A percentile compares a stretch with the other conserved stretches of the same genome.
Conservation (phyloP, 1,284 basidiomycete species). For the Naganishia sp. region DNA sequence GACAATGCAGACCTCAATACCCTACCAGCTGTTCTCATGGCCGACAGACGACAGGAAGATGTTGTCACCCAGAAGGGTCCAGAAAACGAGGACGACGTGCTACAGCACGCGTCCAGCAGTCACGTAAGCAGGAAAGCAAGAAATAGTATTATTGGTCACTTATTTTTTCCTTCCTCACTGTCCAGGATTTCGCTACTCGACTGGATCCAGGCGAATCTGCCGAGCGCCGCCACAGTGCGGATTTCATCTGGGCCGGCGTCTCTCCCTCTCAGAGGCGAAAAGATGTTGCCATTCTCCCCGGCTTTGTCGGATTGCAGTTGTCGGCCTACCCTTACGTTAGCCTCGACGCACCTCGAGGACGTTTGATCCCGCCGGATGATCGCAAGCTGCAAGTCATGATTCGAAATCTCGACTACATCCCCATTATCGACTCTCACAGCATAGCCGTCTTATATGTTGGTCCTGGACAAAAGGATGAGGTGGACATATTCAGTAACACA, state of each 20-base stretch:
- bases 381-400: constrained; percentile 58
- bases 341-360: constrained; percentile 47
- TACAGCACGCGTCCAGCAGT: constrained; percentile 6
- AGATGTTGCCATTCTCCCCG: constrained; percentile 79
- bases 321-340: constrained; percentile 70
- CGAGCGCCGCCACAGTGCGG: constrained; percentile 15
- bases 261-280: constrained; percentile 85
- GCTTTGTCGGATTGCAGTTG: constrained; percentile 82
- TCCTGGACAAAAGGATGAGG: constrained; percentile 80
- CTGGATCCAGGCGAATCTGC: constrained; percentile 1
- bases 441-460: constrained; percentile 96
- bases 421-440: constrained; percentile 97
- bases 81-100: neutral
- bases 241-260: constrained; percentile 76
- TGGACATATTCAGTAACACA: constrained; percentile 83
- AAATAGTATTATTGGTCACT: too few species aligned
- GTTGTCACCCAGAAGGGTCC: constrained; percentile 32
- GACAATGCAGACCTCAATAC: constrained; percentile 72
- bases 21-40: constrained; percentile 69
- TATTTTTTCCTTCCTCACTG: neutral
- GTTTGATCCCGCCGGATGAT: constrained; percentile 58
- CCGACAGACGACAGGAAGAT: constrained; percentile 61
- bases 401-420: constrained; percentile 76
- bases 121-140: constrained; percentile 1
- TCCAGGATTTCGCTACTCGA: neutral